These are phyloP conservation scores for Nymphaea colorata DNA, from an alignment of 164 flowering plant species.

Conservation along the genomic window DNA sequence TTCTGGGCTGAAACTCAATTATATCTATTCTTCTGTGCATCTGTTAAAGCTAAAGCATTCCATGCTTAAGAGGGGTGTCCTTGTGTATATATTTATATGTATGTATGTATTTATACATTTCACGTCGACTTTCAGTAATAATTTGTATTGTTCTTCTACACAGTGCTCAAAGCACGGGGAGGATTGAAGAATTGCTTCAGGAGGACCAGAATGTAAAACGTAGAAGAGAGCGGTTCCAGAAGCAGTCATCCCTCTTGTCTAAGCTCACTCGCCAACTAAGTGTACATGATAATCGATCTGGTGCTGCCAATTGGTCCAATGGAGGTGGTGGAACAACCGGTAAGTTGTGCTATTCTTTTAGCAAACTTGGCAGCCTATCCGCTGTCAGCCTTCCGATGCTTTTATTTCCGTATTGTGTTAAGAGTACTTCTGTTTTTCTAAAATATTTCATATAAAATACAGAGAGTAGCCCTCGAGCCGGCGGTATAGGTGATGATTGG, in stretches of 20 bases:
- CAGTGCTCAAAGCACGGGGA: slow-evolving; percentile 66
- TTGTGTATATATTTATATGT: no score
- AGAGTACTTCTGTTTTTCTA: background rate
- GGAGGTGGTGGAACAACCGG: slow-evolving; percentile 45
- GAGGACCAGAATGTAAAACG: slow-evolving; percentile 90
- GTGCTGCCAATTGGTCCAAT: slow-evolving; percentile 63
- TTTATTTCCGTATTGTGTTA: background rate
- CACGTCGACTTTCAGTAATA: no score
- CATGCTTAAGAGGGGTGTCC: no score
- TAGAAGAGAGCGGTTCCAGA: slow-evolving; percentile 71
- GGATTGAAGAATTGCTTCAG: slow-evolving; percentile 78
- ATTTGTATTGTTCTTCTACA: background rate
- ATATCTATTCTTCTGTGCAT: no score
- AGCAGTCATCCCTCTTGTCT: slow-evolving; percentile 78
- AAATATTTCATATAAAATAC: slow-evolving; percentile 6
- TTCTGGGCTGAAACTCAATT: no score
- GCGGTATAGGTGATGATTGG: slow-evolving; percentile 70
- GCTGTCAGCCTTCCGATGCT: background rate
- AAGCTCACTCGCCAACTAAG: slow-evolving; percentile 78
- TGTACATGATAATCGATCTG: slow-evolving; percentile 84
- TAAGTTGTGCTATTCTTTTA: slow-evolving; percentile 9
- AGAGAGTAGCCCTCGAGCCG: slow-evolving; percentile 73
- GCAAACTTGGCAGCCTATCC: background rate
- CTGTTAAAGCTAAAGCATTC: no score
- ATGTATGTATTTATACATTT: no score